Base-by-base conservation (phyloP, 257 asterid genomes). In the Nicotiana attenuata region DNA sequence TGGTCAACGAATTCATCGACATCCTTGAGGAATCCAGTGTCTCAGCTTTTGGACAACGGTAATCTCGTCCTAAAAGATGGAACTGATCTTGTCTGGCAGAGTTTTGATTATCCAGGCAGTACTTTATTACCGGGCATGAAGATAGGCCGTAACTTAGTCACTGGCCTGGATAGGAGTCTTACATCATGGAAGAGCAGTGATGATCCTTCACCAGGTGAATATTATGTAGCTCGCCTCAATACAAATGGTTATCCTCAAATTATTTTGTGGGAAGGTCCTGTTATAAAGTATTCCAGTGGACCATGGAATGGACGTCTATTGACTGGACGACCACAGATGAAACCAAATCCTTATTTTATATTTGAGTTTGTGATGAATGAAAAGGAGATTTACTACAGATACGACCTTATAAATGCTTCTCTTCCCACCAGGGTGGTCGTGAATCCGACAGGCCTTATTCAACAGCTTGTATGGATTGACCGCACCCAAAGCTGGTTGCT, bases 101-200 rank as follows among this genome's bases (percentile, higher is more conserved):
- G 85, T 59, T 82, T 82, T 76, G 75, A 78, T 67, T 57, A 78
- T 57, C 86, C 83, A 29, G 67, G 80, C 1, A 35, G 59, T 57
- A 60, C 83, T 5, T 19, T 83, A 24, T 55, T 83, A 38, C 75
- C 80, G 22, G 86, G 83, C 17, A 83, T 83, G 86, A 83, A 78
- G 38, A 45, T 83, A 16, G 86, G 85, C 19, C 68, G 47, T 53
- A 56, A 76, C 47, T 3, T 63, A 19, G 63, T 20, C 14, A 76
- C 57, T 9, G 80, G 66, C 10, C 66, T 16, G 65, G 78, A 83
- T 33, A 45, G 68, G 45, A 24, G 24, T 28, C 65, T 81, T 29
- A 59, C 77, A 22, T 76, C 85, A 7, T 82, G 85, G 85, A 82
- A 76, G 76, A 82, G 35, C 67, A 26, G 33, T 8, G 80, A 71